phyloP scores from a whole-genome alignment of 495 filamentous ascomycete species.

The Neurospora sublineolata region DNA sequence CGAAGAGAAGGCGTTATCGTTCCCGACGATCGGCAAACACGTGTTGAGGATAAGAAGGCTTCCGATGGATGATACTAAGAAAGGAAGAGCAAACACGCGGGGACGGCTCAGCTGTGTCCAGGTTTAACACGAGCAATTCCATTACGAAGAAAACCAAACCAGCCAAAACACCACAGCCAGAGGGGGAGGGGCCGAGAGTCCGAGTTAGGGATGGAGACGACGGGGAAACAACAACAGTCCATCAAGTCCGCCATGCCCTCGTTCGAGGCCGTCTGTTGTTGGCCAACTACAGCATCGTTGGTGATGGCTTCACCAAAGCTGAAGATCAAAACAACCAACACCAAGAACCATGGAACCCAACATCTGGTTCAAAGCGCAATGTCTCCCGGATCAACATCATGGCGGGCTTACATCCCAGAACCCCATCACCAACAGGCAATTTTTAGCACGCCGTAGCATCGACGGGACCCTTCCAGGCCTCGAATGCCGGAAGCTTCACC shows the following conservation, averaged over 20 bases:
- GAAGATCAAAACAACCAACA: not conserved
- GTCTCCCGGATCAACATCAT: not conserved
- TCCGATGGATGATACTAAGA: not conserved
- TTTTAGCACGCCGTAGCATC: not conserved
- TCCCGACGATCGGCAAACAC: not conserved
- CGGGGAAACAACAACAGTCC: not conserved
- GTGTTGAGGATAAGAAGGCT: not conserved
- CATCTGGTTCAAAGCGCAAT: not conserved
- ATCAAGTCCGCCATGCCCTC: not conserved
- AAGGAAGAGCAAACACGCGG: not conserved
- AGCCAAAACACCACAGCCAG: not conserved
- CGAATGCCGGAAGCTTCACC: not conserved
- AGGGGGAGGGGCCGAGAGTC: not conserved
- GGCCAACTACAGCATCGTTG: not conserved
- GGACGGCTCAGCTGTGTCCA: not conserved
- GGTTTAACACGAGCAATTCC: not conserved
- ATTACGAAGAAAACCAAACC: not conserved
- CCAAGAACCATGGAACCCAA: not conserved
- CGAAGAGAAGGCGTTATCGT: not conserved
- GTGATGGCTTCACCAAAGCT: not conserved
- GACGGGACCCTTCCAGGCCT: not conserved
- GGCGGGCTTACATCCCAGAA: not conserved
- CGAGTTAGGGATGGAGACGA: not conserved
- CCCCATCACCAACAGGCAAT: not conserved
- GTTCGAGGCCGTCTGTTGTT: not conserved